Conservation (phyloP, 306 rosid genomes). For the Lablab purpureus region DNA sequence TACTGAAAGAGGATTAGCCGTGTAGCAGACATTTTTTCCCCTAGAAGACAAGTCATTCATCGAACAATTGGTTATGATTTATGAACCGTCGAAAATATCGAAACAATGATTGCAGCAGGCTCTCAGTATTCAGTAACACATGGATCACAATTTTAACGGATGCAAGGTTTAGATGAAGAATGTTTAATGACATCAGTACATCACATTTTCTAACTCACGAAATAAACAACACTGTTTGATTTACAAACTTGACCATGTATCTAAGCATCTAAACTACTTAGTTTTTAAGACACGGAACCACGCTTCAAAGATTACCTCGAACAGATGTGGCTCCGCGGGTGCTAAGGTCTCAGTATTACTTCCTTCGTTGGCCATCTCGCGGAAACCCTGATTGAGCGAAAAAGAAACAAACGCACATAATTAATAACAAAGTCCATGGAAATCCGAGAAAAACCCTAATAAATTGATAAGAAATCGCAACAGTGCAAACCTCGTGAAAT, state of each 20-base stretch:
- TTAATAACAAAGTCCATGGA: not conserved
- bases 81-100: conserved; percentile 7
- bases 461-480: conserved; percentile 30
- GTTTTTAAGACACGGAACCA: not conserved
- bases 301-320: conserved; percentile 65
- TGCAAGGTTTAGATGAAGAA: not conserved
- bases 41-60: not conserved
- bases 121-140: conserved; percentile 6
- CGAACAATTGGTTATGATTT: not conserved
- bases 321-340: conserved; percentile 60
- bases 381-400: conserved; percentile 54
- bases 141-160: not conserved
- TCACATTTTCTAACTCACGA: conserved; percentile 35
- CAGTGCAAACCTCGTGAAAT: conserved; percentile 57
- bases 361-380: conserved; percentile 78
- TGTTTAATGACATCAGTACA: not conserved
- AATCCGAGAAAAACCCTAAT: conserved; percentile 73
- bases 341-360: conserved; percentile 75
- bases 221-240: not conserved
- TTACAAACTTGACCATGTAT: not conserved
- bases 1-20: not conserved
- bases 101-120: conserved; percentile 12
- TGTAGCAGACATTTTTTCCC: not conserved
- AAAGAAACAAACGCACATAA: conserved; percentile 14
- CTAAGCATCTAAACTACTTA: not conserved